These are phyloP conservation scores for Arxiozyma heterogenica DNA, from an alignment of 1,139 yeast genomes.

Conservation along the genomic window DNA sequence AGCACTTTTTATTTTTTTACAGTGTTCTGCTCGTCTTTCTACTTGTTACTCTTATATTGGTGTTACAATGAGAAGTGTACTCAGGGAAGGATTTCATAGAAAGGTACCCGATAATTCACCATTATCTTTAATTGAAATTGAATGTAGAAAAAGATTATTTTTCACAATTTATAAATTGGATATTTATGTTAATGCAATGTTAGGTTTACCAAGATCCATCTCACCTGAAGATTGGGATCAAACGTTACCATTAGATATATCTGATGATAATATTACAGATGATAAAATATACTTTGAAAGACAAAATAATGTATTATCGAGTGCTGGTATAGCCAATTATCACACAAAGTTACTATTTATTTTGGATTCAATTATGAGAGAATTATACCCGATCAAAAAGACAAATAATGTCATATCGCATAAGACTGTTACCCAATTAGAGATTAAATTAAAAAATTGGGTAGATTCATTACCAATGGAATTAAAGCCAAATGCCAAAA, in stretches of 20 bases:
- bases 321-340: conserved; percentile 76
- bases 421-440: conserved; percentile 62
- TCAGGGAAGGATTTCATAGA: conserved; percentile 82
- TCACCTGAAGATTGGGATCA: conserved; percentile 69
- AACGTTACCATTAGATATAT: conserved; percentile 73
- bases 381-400: conserved; percentile 47
- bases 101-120: conserved; percentile 39
- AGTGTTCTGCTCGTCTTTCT: conserved; percentile 81
- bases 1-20: conserved; percentile 62
- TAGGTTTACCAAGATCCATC: conserved; percentile 73
- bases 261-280: conserved; percentile 79
- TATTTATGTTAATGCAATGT: conserved; percentile 76
- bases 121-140: conserved; percentile 75
- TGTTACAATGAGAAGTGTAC: conserved; percentile 78
- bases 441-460: conserved; percentile 69
- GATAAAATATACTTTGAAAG: conserved; percentile 33
- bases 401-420: conserved; percentile 30
- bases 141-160: conserved; percentile 74
- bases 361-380: conserved; percentile 46
- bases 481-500: conserved; percentile 53
- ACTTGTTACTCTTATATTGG: conserved; percentile 91
- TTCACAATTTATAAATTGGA: conserved; percentile 91
- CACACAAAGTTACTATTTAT: conserved; percentile 67
- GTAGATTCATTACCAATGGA: conserved; percentile 62
- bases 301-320: conserved; percentile 45